phyloP scores from a whole-genome alignment of 495 filamentous ascomycete genomes.

The Annulohypoxylon stygium region DNA sequence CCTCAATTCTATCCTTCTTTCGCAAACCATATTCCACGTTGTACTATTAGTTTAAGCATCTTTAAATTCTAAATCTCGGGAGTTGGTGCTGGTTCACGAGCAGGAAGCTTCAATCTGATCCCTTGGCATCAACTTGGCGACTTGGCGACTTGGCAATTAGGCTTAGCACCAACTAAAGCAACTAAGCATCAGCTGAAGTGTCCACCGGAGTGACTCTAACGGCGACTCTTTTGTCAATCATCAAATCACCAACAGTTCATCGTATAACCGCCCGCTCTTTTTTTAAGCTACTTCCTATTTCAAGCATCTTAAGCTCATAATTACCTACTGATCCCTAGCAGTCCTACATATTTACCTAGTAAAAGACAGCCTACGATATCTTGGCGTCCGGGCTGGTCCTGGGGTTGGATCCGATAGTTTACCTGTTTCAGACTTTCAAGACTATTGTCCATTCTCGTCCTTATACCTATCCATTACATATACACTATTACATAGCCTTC shows the following conservation, averaged over 20 bases:
- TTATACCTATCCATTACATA: not conserved
- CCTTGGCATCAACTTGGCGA: not conserved
- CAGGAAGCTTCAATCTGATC: slow-evolving; percentile 3
- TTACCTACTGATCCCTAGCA: not conserved
- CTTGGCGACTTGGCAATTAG: slow-evolving; percentile 12
- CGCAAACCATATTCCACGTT: not conserved
- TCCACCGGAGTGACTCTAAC: not conserved
- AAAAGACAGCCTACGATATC: not conserved
- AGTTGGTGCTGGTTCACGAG: slow-evolving; percentile 2
- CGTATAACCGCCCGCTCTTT: slow-evolving; percentile 6
- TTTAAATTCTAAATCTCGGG: not conserved
- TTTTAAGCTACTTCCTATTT: slow-evolving; percentile 17
- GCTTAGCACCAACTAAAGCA: not conserved
- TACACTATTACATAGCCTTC: slow-evolving; percentile 3
- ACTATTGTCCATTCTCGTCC: not conserved
- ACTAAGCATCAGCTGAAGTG: not conserved
- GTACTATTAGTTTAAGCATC: slow-evolving; percentile 6
- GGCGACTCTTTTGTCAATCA: not conserved
- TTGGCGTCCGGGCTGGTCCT: slow-evolving; percentile 41
- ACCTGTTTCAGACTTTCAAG: slow-evolving; percentile 7
- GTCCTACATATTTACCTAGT: not conserved
- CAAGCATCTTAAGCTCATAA: slow-evolving; percentile 24
- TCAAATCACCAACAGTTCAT: not conserved
- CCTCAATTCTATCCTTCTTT: not conserved
- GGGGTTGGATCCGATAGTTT: slow-evolving; percentile 13